phyloP scores from a whole-genome alignment of 2,329 filamentous ascomycete species.

The Fusarium sulawesiense region DNA sequence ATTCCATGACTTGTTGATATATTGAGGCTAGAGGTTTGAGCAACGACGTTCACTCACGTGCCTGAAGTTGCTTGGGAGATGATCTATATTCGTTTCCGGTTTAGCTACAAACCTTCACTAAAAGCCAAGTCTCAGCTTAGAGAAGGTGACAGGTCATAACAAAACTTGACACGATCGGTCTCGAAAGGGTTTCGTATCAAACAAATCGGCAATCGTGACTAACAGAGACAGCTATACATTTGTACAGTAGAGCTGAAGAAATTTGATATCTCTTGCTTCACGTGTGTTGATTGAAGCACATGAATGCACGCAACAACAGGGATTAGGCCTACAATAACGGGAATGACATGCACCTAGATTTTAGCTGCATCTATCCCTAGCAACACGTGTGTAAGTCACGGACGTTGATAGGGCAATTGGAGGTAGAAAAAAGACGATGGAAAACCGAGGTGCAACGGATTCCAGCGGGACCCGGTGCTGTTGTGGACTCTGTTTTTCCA shows the following conservation, averaged over 20 bases:
- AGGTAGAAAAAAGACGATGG: background rate
- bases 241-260: background rate
- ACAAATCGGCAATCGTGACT: background rate
- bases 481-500: constrained; percentile 11
- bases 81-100: constrained; percentile 18
- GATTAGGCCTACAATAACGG: constrained; percentile 6
- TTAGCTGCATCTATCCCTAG: constrained; percentile 7
- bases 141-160: background rate
- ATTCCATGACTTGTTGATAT: constrained; percentile 4
- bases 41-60: background rate
- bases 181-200: background rate
- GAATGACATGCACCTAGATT: constrained; percentile 32
- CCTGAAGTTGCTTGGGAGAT: constrained; percentile 27
- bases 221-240: background rate
- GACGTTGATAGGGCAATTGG: constrained; percentile 38
- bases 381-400: constrained; percentile 33
- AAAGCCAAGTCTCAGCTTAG: constrained; percentile 18
- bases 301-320: constrained; percentile 32
- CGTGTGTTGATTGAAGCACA: constrained; percentile 23
- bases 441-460: constrained; percentile 11
- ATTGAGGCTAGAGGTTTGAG: constrained; percentile 9
- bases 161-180: background rate
- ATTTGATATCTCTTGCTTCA: constrained; percentile 17
- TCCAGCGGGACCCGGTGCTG: constrained; percentile 4
- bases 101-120: constrained; percentile 18